These are phyloP conservation scores for Microthlaspi erraticum DNA, from an alignment of 345 rosid genomes.

Conservation along the genomic window DNA sequence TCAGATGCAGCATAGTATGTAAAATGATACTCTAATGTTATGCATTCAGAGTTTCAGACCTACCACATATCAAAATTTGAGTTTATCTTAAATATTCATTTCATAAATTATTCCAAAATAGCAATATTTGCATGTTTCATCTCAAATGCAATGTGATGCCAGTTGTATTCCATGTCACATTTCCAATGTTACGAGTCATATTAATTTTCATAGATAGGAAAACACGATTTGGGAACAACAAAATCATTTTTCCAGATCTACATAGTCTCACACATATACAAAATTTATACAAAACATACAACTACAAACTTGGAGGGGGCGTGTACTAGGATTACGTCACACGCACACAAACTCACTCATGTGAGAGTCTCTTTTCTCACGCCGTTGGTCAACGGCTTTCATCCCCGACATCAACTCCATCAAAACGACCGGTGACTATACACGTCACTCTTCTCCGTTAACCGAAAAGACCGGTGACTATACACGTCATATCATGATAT, in stretches of 20 bases:
- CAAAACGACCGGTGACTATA: slow-evolving; percentile 88
- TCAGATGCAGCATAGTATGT: background rate
- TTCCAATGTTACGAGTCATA: slow-evolving; percentile 1
- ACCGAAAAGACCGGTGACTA: slow-evolving; percentile 78
- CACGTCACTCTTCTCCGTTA: slow-evolving; percentile 93
- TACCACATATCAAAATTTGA: background rate
- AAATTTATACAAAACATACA: slow-evolving; percentile 15
- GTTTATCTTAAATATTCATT: background rate
- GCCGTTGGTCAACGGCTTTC: slow-evolving; percentile 82
- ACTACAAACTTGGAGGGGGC: slow-evolving; percentile 35
- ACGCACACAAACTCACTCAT: slow-evolving; percentile 32
- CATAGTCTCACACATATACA: background rate
- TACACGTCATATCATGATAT: no score
- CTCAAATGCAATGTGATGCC: no score
- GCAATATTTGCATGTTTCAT: background rate
- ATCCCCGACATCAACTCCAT: slow-evolving; percentile 82
- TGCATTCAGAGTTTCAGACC: background rate
- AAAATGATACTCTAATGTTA: no score
- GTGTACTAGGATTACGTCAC: slow-evolving; percentile 34
- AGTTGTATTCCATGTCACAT: no score
- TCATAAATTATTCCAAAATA: background rate
- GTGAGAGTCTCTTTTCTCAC: slow-evolving; percentile 79
- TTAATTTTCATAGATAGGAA: slow-evolving; percentile 1
- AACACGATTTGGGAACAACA: slow-evolving; percentile 28
- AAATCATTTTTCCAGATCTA: slow-evolving; percentile 30